Base-by-base conservation (phyloP, 2,329 filamentous ascomycete genomes). In the Trichoderma aggressivum region DNA sequence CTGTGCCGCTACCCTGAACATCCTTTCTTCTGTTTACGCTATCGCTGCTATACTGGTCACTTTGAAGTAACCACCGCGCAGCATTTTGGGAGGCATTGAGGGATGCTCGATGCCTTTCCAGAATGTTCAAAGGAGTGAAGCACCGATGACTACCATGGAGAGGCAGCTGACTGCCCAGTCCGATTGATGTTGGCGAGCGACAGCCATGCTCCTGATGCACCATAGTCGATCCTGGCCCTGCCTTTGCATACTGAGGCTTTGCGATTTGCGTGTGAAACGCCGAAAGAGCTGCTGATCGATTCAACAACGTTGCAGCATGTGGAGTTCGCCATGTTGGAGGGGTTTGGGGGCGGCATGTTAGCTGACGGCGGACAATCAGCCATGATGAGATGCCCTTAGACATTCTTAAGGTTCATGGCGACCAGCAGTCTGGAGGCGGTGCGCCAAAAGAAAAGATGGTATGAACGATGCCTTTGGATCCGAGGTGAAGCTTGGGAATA, bases 321-420 rank as follows among this genome's bases (percentile, higher is more conserved):
- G 43, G 53, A 16, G 55, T n/a, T 69, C 39, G 53, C 64, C 53
- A 60, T 60, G 43, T 70, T 62, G 39, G 58, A 39, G 43, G 56
- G 70, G 62, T 47, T 64, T 70, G 65, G 69, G 72, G 76, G 73
- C 74, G 73, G 74, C 76, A 75, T 74, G 77, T 77, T 72, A 79
- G 76, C 70, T 80, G 75, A 74, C 77, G 79, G 76, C 79, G 79
- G 75, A 79, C 78, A 70, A 79, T 73, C 74, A 80, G 77, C 80
- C 79, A 79, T 73, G 78, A 78, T 72, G 79, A 78, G 72, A 79
- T 77, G 75, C 76, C 78, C 78, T 79, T 83, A 79, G 81, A 81
- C 82, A 84, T 84, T 74, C 78, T 80, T 74, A 76, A 77, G 75
- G 76, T 75, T 80, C 82, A 84, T 84, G 80, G 77, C 78, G 78